These are phyloP conservation scores for Pythium scleroteichum DNA, from an alignment of 352 stramenopile genomes.

Conservation along the genomic window DNA sequence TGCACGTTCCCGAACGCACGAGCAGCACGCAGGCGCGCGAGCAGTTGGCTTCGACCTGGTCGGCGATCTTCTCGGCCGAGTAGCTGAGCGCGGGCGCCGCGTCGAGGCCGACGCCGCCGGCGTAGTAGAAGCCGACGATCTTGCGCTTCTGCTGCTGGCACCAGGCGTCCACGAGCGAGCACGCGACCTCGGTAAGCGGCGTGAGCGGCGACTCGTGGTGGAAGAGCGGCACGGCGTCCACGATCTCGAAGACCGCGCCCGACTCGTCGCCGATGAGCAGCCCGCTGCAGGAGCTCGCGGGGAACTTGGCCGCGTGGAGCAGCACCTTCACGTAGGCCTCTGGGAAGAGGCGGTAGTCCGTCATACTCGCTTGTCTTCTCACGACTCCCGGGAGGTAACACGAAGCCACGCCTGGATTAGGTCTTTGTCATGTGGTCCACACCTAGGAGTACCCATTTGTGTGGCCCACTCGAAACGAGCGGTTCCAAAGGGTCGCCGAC, in stretches of 20 bases:
- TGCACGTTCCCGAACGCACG: conserved; percentile 12
- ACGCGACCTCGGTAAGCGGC: conserved; percentile 66
- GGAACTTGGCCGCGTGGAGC: conserved; percentile 70
- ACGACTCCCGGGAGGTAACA: too few relatives aligned
- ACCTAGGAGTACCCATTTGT: conserved; percentile 20
- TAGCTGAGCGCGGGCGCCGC: conserved; percentile 40
- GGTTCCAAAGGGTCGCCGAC: conserved; percentile 18
- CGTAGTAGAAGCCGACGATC: conserved; percentile 74
- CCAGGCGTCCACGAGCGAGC: conserved; percentile 66
- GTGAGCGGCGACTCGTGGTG: conserved; percentile 71
- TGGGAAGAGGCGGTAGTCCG: conserved; percentile 62
- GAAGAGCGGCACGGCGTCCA: conserved; percentile 76
- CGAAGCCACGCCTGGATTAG: too few relatives aligned
- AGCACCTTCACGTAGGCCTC: conserved; percentile 75
- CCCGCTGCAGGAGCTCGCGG: conserved; percentile 43
- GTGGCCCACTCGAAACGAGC: conserved; percentile 17
- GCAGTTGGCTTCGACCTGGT: conserved; percentile 67
- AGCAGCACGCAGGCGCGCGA: conserved; percentile 70
- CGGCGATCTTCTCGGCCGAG: conserved; percentile 65
- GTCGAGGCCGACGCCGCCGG: conserved; percentile 36
- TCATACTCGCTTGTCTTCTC: conserved; percentile 48
- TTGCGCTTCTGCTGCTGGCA: conserved; percentile 43
- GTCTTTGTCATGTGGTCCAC: conserved; percentile 26
- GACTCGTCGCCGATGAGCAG: conserved; percentile 61
- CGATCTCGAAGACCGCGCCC: conserved; percentile 44